Percentiles rank a stretch among this genome's conserved stretches.
Conservation (phyloP, 2,329 filamentous ascomycete species). For the Neonectria ditissima region DNA sequence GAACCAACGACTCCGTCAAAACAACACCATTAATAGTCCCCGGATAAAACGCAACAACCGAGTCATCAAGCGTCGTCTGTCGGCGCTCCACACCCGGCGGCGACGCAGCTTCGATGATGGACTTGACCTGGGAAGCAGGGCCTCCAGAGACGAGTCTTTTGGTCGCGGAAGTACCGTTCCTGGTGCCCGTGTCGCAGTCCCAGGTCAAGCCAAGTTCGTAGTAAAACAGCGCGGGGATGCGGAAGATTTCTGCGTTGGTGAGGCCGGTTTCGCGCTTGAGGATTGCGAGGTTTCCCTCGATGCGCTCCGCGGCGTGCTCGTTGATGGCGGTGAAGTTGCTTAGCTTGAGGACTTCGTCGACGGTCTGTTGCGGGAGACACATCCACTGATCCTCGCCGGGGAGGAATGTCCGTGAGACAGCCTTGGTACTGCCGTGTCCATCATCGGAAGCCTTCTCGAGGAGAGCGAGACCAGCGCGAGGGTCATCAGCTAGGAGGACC, state of each 20-base stretch:
- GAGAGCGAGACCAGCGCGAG: constrained; percentile 33
- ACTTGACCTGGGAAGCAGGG: constrained; percentile 18
- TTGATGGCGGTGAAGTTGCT: constrained; percentile 26
- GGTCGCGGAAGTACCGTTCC: neutral
- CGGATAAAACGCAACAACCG: constrained; percentile 28
- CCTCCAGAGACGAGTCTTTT: neutral
- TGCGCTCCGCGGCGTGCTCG: constrained; percentile 25
- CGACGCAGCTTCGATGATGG: constrained; percentile 29
- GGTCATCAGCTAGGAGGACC: constrained; percentile 41
- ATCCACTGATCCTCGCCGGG: neutral
- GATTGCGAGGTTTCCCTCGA: constrained; percentile 39
- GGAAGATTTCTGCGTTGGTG: constrained; percentile 38
- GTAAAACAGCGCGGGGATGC: constrained; percentile 37
- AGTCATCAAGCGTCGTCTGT: neutral
- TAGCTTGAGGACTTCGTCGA: constrained; percentile 33
- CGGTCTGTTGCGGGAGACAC: constrained; percentile 29
- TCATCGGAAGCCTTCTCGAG: constrained; percentile 30
- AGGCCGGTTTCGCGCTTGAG: constrained; percentile 43
- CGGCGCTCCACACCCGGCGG: constrained; percentile 9
- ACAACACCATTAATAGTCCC: constrained; percentile 40
- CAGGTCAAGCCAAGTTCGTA: neutral
- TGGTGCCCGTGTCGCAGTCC: too few species aligned
- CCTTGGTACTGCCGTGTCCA: constrained; percentile 33
- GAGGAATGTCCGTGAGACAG: constrained; percentile 26
- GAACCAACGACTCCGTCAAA: constrained; percentile 21